Base-by-base conservation (phyloP, 805 yeast species). In the Pichia manshurica region DNA sequence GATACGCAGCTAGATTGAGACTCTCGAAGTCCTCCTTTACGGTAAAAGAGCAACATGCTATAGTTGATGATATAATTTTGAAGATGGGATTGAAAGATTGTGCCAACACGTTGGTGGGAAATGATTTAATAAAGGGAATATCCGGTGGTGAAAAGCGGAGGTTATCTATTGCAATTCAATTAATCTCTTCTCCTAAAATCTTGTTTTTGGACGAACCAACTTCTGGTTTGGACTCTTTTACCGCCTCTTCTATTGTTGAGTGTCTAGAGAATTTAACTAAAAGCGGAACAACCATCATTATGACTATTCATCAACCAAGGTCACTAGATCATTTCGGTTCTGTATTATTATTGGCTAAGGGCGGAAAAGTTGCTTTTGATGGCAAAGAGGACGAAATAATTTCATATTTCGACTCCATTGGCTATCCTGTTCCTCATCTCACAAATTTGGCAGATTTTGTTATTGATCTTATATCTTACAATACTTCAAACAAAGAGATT, bases 141-240 rank as follows among this genome's bases (percentile, higher is more conserved):
- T 78, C 84, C 45, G 88, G 88, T 21, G 89, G 87, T 47, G 96
- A 88, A 60, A 86, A 85, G 60, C 73, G 96, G 56, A 72, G 96
- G 54, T 83, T 88, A 0, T 82, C 91, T 0, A 86, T 88, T 62
- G 91, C 90, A 2, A 75, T 86, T 39, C 95, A 87, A 60, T 67
- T 88, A 32, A 66, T 88, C 36, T 79, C 82, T 49, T 79, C 79
- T 48, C 91, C 95, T 0, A 79, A 80, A 48, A 72, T 88, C 34
- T 61, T 88, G 32, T 72, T 88, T 43, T 64, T 88, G 21, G 96
- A 88, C 64, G 96, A 88, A 59, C 96, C 96, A 2, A 88, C 96
- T 0, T 85, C 95, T 4, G 96, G 96, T 0, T 70, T 88, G 22
- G 96, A 88, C 59, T 78, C 90, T 12, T 78, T 85, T 48, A 86